Percentiles rank a stretch among this genome's conserved stretches.
Evolutionary conservation across 768 basidiomycete genomes (phyloP).

Genomic region (Lentinula guzmanii): DNA sequence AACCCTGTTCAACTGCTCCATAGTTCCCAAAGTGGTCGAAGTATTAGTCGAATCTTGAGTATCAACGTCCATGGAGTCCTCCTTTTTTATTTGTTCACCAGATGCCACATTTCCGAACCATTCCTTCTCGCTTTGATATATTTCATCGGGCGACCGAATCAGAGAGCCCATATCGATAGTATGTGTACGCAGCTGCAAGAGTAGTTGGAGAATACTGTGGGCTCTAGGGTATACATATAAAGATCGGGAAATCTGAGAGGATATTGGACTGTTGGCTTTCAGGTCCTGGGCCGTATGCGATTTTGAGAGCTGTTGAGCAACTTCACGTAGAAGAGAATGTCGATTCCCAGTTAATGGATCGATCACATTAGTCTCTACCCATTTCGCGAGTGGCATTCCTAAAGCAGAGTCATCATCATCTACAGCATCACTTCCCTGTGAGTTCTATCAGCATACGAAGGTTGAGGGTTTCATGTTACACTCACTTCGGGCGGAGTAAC

Average conservation of each 20-base stretch:
- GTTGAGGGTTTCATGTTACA: not conserved
- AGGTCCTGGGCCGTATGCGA: not conserved
- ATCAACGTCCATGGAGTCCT: slow-evolving; percentile 16
- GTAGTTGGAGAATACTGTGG: slow-evolving; percentile 29
- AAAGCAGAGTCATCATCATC: slow-evolving; percentile 30
- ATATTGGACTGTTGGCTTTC: slow-evolving; percentile 13
- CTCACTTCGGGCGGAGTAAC: slow-evolving; percentile 30
- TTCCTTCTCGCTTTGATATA: slow-evolving; percentile 44
- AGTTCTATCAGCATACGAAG: slow-evolving; percentile 6
- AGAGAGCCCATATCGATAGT: slow-evolving; percentile 51
- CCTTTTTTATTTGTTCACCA: slow-evolving; percentile 16
- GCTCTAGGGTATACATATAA: slow-evolving; percentile 37
- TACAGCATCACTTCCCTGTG: not conserved
- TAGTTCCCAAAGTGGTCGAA: slow-evolving; percentile 25
- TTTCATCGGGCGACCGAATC: slow-evolving; percentile 39
- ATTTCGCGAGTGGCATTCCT: slow-evolving; percentile 31
- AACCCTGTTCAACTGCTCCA: slow-evolving; percentile 48
- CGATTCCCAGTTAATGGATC: slow-evolving; percentile 42
- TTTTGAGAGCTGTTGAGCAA: slow-evolving; percentile 24
- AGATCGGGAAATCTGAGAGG: slow-evolving; percentile 32
- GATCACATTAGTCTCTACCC: slow-evolving; percentile 38
- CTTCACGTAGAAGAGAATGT: slow-evolving; percentile 37
- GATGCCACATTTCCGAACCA: slow-evolving; percentile 45
- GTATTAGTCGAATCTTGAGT: not conserved
- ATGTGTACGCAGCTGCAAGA: slow-evolving; percentile 35